Evolutionary conservation across 805 yeast species (phyloP), one percentile per base, ranked within the genome.

Genomic region (Cyberlindnera mississippiensis): DNA sequence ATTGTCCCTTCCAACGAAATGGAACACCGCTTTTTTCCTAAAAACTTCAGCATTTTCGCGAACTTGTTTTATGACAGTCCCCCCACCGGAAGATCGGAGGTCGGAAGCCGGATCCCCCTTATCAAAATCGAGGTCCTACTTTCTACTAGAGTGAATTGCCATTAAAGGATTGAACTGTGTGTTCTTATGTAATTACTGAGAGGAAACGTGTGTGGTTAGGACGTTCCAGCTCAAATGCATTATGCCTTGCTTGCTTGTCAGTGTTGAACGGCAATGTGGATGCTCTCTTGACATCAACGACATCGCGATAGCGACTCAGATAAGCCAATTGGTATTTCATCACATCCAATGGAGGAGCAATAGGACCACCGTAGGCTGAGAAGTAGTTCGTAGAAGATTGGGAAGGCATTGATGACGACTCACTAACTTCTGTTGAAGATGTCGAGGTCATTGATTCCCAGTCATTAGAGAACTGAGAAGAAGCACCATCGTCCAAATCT

Each of bases 371-470:
- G 19, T 41, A 41, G 6, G 45, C 35, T 16, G 49, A 49, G 37
- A 32, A 44, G 36, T 41, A 45, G 26, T 41, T 41, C 6, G 48
- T 42, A 6, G 48, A 41, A 8, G 37, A 16, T 10, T 42, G 24
- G 10, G 50, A 46, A 11, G 34, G 42, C 7, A 39, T 2, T 10
- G 38, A 38, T 3, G 49, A 46, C 5, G 41, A 38, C 12, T 35
- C 39, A 19, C 38, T 35, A 11, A 39, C 35, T 1, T 39, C 51
- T 4, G 37, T 37, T 6, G 46, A 41, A 2, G 56, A 53, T n/a
- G 44, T 35, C 3, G 57, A 52, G 0, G 53, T 50, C 10, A 47
- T 31, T 5, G 57, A 51, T 12, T 39, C 49, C 18, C 28, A 15
- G 28, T 51, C 55, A 33, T 31, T 35, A 30, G 42, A 41, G 31